A percentile compares a stretch with the other conserved stretches of the same genome.
These are phyloP conservation scores for Tinospora cordifolia DNA, from an alignment of 164 flowering plant genomes.

Conservation along the genomic window DNA sequence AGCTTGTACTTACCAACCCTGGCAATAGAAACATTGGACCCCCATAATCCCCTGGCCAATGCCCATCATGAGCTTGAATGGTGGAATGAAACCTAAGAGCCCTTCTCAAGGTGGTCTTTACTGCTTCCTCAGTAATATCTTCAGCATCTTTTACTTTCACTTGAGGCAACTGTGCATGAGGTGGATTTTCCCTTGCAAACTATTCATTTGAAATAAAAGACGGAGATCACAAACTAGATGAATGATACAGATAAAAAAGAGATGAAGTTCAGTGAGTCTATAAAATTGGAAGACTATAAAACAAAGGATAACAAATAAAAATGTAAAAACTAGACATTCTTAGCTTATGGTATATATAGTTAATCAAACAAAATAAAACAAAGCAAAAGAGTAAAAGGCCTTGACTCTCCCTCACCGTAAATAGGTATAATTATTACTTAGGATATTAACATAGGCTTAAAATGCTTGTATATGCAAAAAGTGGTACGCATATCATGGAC, in stretches of 20 bases:
- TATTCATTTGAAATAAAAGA: background rate
- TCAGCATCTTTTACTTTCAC: conserved; percentile 29
- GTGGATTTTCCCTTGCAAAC: conserved; percentile 30
- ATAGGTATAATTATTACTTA: too few relatives aligned
- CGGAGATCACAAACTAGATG: too few relatives aligned
- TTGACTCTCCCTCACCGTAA: too few relatives aligned
- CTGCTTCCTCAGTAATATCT: conserved; percentile 29
- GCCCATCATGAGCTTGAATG: conserved; percentile 62
- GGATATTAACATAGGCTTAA: too few relatives aligned
- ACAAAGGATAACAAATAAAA: background rate
- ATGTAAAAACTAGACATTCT: background rate
- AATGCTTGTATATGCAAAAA: too few relatives aligned
- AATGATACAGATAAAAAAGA: background rate
- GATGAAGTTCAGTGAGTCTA: background rate
- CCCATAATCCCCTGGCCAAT: conserved; percentile 61
- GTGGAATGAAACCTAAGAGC: conserved; percentile 37
- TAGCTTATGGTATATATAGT: background rate
- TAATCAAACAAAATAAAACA: background rate
- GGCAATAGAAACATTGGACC: conserved; percentile 56
- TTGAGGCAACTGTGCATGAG: conserved; percentile 11
- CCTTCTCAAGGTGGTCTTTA: conserved; percentile 31
- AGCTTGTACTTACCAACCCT: conserved; percentile 36
- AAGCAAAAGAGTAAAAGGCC: too few relatives aligned
- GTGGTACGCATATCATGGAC: too few relatives aligned
- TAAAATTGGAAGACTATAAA: background rate